Conservation (phyloP, 768 basidiomycete species). For the Mycena galericulata region DNA sequence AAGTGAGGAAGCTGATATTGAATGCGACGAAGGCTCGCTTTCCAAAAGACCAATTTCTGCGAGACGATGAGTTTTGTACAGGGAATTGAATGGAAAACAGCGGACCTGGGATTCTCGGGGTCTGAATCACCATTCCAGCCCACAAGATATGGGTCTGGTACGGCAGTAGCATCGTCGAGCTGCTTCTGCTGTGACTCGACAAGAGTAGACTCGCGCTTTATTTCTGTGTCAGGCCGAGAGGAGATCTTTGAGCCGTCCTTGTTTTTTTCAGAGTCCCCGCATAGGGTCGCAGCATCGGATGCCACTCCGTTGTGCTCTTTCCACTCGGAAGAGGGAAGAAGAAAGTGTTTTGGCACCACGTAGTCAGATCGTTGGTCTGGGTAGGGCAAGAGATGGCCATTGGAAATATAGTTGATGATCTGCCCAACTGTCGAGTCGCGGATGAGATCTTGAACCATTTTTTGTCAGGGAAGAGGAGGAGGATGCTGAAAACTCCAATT, state of each 20-base stretch:
- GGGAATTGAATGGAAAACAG: neutral
- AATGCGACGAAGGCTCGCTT: constrained; percentile 45
- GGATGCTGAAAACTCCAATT: neutral
- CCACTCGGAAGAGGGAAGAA: constrained; percentile 13
- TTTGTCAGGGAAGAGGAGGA: neutral
- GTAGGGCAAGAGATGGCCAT: constrained; percentile 36
- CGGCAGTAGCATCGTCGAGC: neutral
- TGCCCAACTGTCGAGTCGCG: constrained; percentile 47
- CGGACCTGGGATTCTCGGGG: constrained; percentile 40
- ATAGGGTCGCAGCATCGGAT: constrained; percentile 26
- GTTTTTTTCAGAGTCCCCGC: constrained; percentile 13
- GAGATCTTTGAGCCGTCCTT: constrained; percentile 5
- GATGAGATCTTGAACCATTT: constrained; percentile 35
- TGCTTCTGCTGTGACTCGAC: constrained; percentile 13
- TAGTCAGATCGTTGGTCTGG: constrained; percentile 35
- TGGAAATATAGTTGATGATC: constrained; percentile 42
- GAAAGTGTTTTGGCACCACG: constrained; percentile 22
- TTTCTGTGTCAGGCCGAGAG: constrained; percentile 10
- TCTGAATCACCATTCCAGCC: constrained; percentile 44
- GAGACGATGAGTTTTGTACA: too few relatives aligned
- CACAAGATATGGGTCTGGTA: constrained; percentile 38
- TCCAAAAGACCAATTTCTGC: constrained; percentile 45
- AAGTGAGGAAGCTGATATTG: constrained; percentile 45
- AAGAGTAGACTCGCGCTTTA: constrained; percentile 1
- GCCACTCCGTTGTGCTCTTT: constrained; percentile 26